Conservation (phyloP, 768 basidiomycete species). For the Trametes maxima region DNA sequence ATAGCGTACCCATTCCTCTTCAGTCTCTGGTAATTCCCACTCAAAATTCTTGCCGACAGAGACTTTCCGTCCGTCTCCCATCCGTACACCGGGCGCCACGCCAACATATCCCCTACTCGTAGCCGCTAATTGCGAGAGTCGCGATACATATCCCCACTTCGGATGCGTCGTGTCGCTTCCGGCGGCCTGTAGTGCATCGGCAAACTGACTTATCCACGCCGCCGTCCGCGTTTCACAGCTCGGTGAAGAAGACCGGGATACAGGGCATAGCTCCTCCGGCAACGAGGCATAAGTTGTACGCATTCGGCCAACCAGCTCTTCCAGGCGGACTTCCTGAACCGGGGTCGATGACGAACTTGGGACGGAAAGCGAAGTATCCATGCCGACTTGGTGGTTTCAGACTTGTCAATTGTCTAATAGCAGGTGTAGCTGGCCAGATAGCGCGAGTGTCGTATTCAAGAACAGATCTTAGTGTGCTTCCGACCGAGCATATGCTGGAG, state of each 20-base stretch:
- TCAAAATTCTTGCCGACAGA: constrained; percentile 27
- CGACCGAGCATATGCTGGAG: not conserved
- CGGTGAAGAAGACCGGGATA: constrained; percentile 40
- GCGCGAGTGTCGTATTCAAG: not conserved
- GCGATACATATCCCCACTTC: constrained; percentile 48
- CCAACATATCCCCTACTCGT: constrained; percentile 40
- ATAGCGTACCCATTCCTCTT: constrained; percentile 52
- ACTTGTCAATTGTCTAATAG: too few relatives aligned
- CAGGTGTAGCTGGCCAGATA: not conserved
- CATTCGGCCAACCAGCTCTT: constrained; percentile 1
- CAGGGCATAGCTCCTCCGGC: constrained; percentile 36
- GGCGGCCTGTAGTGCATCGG: constrained; percentile 39
- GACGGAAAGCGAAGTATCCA: constrained; percentile 1
- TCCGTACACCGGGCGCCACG: constrained; percentile 23
- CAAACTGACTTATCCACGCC: constrained; percentile 37
- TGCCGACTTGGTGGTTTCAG: not conserved
- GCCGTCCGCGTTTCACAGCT: constrained; percentile 34
- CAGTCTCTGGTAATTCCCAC: constrained; percentile 47
- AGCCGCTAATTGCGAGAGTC: constrained; percentile 43
- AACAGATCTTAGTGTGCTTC: not conserved
- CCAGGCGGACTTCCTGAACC: not conserved
- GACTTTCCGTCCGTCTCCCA: constrained; percentile 30
- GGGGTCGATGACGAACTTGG: not conserved
- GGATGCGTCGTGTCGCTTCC: constrained; percentile 45
- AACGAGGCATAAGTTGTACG: constrained; percentile 4